phyloP scores from a whole-genome alignment of 177 flowering plant species.

The Vitis hybrid region DNA sequence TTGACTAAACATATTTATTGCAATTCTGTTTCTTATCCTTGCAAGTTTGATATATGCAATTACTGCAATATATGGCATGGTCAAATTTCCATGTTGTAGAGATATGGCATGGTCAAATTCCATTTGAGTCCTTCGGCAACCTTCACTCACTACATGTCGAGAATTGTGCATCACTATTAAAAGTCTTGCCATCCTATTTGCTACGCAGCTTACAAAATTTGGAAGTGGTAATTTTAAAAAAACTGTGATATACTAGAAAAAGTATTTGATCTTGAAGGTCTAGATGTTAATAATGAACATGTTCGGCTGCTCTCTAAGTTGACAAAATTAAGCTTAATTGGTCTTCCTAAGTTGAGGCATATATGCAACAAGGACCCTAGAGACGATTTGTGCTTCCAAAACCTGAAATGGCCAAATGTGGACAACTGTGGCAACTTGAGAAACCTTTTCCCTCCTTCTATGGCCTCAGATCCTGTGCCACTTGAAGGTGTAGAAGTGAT shows the following conservation, averaged over 20 bases:
- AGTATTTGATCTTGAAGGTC: not conserved
- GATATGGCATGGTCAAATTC: too few relatives aligned
- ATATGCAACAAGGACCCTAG: not conserved
- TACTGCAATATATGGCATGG: not conserved
- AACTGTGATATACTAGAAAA: not conserved
- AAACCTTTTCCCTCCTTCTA: too few relatives aligned
- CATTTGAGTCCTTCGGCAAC: too few relatives aligned
- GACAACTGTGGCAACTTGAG: not conserved
- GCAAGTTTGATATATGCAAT: too few relatives aligned
- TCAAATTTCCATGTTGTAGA: too few relatives aligned
- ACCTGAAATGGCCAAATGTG: accelerated
- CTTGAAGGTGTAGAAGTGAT: too few relatives aligned
- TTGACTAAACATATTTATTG: too few relatives aligned
- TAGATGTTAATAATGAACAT: not conserved
- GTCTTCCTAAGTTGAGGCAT: too few relatives aligned
- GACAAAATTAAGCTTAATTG: too few relatives aligned
- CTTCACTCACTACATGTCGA: too few relatives aligned
- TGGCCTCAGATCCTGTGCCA: not conserved
- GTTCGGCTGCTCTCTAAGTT: too few relatives aligned
- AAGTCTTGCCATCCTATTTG: not conserved
- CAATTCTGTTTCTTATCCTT: too few relatives aligned
- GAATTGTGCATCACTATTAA: not conserved
- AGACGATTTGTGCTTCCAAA: not conserved
- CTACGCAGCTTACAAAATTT: not conserved
- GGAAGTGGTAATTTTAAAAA: not conserved